These are phyloP conservation scores for Suillus paluster DNA, from an alignment of 768 basidiomycete species.

Conservation along the genomic window DNA sequence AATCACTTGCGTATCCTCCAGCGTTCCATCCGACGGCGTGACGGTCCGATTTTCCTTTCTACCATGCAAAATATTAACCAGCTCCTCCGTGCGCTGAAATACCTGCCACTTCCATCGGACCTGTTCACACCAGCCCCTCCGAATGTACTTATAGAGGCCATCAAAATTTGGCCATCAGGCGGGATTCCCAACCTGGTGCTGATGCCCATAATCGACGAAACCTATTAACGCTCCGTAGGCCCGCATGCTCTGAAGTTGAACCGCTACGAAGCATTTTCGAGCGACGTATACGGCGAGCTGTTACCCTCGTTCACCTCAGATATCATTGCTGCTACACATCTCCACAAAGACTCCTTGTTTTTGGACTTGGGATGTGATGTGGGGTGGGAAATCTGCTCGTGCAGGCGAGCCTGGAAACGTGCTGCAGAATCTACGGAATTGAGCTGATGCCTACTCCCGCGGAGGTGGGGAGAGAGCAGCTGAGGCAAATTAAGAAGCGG, in stretches of 20 bases:
- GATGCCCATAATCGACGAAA: constrained; percentile 83
- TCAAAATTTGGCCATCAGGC: constrained; percentile 52
- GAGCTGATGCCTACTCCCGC: constrained; percentile 82
- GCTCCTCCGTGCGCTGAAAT: constrained; percentile 66
- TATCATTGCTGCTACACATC: constrained; percentile 53
- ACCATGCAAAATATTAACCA: constrained; percentile 66
- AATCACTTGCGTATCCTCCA: constrained; percentile 64
- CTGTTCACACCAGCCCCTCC: constrained; percentile 46
- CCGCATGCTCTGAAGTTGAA: constrained; percentile 83
- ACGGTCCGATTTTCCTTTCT: constrained; percentile 73
- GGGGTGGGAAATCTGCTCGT: constrained; percentile 87
- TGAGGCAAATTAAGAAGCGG: constrained; percentile 72
- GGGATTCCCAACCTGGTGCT: constrained; percentile 70
- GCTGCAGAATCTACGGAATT: constrained; percentile 78
- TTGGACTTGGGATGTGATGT: constrained; percentile 84
- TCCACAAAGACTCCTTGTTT: constrained; percentile 65
- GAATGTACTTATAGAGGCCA: constrained; percentile 53
- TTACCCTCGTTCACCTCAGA: constrained; percentile 73
- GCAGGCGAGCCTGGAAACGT: constrained; percentile 81
- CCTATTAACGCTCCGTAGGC: constrained; percentile 91
- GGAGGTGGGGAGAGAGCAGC: constrained; percentile 75
- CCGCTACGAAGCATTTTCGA: constrained; percentile 83
- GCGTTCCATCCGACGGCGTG: constrained; percentile 67
- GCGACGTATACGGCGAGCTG: constrained; percentile 88
- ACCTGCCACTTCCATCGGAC: constrained; percentile 59